Conservation (phyloP, 805 yeast genomes). For the Clavispora vitiphila region DNA sequence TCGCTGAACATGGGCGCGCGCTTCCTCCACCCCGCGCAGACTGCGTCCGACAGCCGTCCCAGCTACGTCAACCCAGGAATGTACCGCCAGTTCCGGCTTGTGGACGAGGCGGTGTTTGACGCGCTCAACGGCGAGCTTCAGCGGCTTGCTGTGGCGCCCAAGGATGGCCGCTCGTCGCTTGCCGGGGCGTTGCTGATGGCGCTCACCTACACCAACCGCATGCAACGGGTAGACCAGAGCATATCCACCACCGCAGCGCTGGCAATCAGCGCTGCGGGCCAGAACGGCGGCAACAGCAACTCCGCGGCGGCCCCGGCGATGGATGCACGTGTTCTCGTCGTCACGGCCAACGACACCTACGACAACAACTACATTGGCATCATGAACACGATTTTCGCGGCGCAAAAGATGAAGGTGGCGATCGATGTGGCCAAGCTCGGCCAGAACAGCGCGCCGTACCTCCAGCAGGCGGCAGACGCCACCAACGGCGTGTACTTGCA, state of each 20-base stretch:
- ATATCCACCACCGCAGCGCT: conserved; percentile 41
- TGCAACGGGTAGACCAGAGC: conserved; percentile 46
- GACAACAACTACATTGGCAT: conserved; percentile 78
- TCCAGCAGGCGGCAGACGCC: conserved; percentile 95
- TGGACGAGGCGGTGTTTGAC: conserved; percentile 68
- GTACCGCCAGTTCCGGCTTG: conserved; percentile 78
- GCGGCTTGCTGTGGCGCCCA: conserved; percentile 16
- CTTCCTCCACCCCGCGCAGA: conserved; percentile 61
- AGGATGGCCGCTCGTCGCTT: conserved; percentile 44
- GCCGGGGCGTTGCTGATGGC: conserved; percentile 83
- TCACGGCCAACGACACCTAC: conserved; percentile 71
- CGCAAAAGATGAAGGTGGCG: conserved; percentile 86
- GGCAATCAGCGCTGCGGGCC: conserved; percentile 35
- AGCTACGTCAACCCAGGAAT: conserved; percentile 48
- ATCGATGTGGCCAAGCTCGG: conserved; percentile 87
- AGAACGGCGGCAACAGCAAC: conserved; percentile 10
- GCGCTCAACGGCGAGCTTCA: conserved; percentile 44
- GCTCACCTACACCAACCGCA: conserved; percentile 70
- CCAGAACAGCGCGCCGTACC: conserved; percentile 58
- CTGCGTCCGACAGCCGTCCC: conserved; percentile 5
- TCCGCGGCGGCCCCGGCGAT: conserved; percentile 18
- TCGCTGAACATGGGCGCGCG: conserved; percentile 67
- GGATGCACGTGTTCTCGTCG: conserved; percentile 41
- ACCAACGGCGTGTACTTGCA: conserved; percentile 84
- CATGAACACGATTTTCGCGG: conserved; percentile 94